Conservation (phyloP, 2,329 filamentous ascomycete genomes). For the Coleophoma cylindrospora region DNA sequence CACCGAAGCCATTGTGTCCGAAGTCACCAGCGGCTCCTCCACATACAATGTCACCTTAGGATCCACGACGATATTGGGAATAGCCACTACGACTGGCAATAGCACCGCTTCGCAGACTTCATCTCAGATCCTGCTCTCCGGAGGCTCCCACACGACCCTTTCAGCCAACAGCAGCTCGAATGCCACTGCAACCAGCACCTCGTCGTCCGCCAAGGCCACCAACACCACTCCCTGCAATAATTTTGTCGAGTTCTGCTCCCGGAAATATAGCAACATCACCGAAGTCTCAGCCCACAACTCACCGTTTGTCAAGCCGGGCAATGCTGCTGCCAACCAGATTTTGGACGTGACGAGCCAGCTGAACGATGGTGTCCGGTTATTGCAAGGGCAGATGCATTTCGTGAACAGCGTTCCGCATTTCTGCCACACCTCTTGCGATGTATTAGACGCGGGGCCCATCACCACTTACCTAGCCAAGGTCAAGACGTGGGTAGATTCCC, state of each 20-base stretch:
- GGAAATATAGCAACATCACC: constrained; percentile 78
- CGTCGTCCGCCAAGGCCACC: constrained; percentile 39
- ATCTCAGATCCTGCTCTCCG: constrained; percentile 32
- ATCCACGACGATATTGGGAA: constrained; percentile 20
- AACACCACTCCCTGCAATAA: constrained; percentile 81
- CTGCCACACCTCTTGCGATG: constrained; percentile 79
- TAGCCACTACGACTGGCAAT: constrained; percentile 14
- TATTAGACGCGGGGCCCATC: constrained; percentile 77
- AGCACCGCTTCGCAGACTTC: constrained; percentile 25
- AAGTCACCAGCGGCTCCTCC: constrained; percentile 15
- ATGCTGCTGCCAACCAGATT: constrained; percentile 71
- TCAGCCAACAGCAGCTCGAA: constrained; percentile 43
- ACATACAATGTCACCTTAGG: constrained; percentile 20
- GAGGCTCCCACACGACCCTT: constrained; percentile 21
- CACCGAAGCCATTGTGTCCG: constrained; percentile 19
- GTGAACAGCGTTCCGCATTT: constrained; percentile 63
- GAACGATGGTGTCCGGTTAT: constrained; percentile 67
- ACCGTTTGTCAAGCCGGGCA: constrained; percentile 66
- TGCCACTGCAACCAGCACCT: constrained; percentile 38
- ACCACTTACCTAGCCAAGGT: constrained; percentile 68
- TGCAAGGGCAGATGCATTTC: constrained; percentile 61
- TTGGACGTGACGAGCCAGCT: constrained; percentile 65
- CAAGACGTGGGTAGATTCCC: constrained; percentile 62
- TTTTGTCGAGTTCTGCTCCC: constrained; percentile 69
- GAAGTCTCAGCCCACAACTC: constrained; percentile 77